Percentiles rank a stretch among this genome's conserved stretches.
Evolutionary conservation across 768 basidiomycete species (phyloP).

Genomic region (Tricholoma matsutake): DNA sequence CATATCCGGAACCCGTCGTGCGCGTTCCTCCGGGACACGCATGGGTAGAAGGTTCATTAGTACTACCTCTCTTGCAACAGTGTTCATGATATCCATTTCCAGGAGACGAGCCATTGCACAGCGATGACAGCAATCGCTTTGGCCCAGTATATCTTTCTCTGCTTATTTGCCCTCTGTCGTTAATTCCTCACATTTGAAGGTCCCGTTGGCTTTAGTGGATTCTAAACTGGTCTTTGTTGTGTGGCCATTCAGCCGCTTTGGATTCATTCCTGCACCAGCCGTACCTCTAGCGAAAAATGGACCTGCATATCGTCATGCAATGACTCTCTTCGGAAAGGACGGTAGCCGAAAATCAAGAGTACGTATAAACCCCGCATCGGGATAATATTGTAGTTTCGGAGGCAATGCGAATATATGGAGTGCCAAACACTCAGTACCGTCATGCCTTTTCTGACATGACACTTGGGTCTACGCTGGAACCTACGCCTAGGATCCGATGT

Average conservation of each 20-base stretch:
- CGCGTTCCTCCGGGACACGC: conserved; percentile 58
- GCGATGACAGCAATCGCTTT: conserved; percentile 69
- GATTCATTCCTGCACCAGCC: conserved; percentile 21
- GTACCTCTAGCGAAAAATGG: conserved; percentile 9
- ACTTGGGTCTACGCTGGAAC: neutral
- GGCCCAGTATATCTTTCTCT: conserved; percentile 51
- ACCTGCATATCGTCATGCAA: conserved; percentile 27
- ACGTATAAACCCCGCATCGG: conserved; percentile 1
- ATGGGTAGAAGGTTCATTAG: conserved; percentile 70
- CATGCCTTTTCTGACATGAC: neutral
- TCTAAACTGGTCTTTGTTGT: conserved; percentile 47
- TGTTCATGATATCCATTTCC: neutral
- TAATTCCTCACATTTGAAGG: conserved; percentile 18
- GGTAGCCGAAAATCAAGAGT: conserved; percentile 37
- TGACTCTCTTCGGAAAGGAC: conserved; percentile 38
- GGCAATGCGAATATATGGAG: neutral
- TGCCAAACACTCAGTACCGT: neutral
- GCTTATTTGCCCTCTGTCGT: neutral
- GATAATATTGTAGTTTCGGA: neutral
- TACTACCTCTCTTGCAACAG: neutral
- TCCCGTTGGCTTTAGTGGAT: conserved; percentile 49
- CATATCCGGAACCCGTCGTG: conserved; percentile 55
- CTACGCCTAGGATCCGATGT: conserved; percentile 39
- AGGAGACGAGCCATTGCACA: conserved; percentile 69
- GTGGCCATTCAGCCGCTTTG: conserved; percentile 51